Base-by-base conservation (phyloP, 2,329 filamentous ascomycete species). In the Coleophoma crateriformis region DNA sequence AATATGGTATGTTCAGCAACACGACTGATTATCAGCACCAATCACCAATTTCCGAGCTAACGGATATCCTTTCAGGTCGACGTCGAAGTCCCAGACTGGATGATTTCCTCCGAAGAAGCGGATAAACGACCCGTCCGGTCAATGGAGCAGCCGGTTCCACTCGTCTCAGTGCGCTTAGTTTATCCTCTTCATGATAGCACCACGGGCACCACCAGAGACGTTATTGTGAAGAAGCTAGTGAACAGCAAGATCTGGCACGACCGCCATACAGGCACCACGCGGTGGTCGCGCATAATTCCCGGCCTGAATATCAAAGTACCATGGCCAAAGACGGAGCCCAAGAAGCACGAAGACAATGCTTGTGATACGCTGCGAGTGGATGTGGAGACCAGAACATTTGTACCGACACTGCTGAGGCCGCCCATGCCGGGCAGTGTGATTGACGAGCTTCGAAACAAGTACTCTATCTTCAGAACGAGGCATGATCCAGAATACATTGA, bases 381-480 rank as follows among this genome's bases (percentile, higher is more conserved):
- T 49, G 87, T 90, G 50, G 88, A 95, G 62, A 77, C 82, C 55
- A 76, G 74, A 61, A 88, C 87, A 1, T 96, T 88, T 65, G 75
- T 85, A 48, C 90, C 91, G n/a, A 87, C 82, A 34, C 75, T 97
- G 20, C 73, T 90, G 27, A 74, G 78, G 14, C 78, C 87, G 22
- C 92, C 92, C 13, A 89, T 96, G 78, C 90, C 92, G 5, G 70
- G 75, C 32, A 71, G 69, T n/a, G 79, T 96, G 35, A 78, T 95
- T 57, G 84, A 96, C 66, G 92, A 97, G 74, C 75, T 97, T 64
- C 79, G 90, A 64, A 86, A 87, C 73, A 86, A 84, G 65, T 95
- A 85, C 77, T 88, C 85, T 59, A 82, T 79, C 61, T 94, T 91
- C 81, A 78, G 90, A 62, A 90, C 84, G 47, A 77, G 88, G 44